Base-by-base conservation (phyloP, 495 filamentous ascomycete genomes). In the Tuber calosporum region DNA sequence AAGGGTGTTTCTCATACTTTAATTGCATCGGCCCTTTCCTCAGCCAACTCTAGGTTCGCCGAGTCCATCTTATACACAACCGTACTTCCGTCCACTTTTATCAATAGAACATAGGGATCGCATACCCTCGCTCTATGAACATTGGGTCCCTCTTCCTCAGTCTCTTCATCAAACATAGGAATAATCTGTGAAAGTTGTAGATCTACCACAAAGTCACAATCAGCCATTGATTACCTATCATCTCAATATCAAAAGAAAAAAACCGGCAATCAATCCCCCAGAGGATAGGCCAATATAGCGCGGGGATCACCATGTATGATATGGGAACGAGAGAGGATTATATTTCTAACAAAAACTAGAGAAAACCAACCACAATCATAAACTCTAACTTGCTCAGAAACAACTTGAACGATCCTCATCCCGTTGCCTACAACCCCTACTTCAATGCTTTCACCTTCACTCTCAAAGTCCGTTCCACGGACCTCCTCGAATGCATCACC, bases 141-240 rank as follows among this genome's bases (percentile, higher is more conserved):
- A 48, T 88, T 86, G 6, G 92, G 89, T 75, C 90, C 89, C 45
- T 93, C 91, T 17, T 87, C 87, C 30, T 89, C 93, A 0, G 88
- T 92, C 67, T 92, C 91, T 77, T 97, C 95, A 75, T 98, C 94
- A 72, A 88, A 87, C 84, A 97, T 89, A 2, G 93, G 92, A 72
- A 97, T 87, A 41, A 98, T 97, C 80, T 98, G 94, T 66, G 89
- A 87, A 45, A 99, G 86, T 15, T 90, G 90, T 67, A 98, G 85
- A 81, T 97, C 93, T 94, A 78, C n/a, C 73, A 72, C 40, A n/a
- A 58, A 68, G 20, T 42, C 36, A 36, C 48, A 26, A 71, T 71
- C 72, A 62, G 53, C 53, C 66, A 72, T 62, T 58, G 69, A 74
- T 68, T 8, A 48, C 41, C 36, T 40, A 38, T 73, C n/a, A 69